Evolutionary conservation across 176 grass and related monocot species (phyloP).

Genomic region (Lolium rigidum): DNA sequence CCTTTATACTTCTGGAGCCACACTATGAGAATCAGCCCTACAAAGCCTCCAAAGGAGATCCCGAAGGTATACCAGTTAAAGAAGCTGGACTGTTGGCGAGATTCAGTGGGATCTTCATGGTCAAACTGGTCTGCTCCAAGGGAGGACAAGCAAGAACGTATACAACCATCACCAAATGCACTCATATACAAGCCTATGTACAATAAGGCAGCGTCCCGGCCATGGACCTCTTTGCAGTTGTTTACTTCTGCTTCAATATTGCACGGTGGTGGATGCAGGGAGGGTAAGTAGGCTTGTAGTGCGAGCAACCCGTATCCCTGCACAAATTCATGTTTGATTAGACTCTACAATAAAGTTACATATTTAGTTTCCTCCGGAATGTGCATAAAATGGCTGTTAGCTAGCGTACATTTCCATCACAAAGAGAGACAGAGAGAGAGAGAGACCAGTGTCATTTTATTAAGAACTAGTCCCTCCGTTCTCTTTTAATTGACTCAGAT

Average conservation of each 20-base stretch:
- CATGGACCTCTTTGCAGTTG: conserved; percentile 53
- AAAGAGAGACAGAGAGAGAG: not conserved
- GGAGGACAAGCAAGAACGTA: conserved; percentile 61
- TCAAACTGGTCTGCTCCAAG: conserved; percentile 84
- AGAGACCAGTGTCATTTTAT: not conserved
- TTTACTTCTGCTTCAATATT: conserved; percentile 24
- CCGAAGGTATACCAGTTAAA: conserved; percentile 92
- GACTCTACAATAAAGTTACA: not conserved
- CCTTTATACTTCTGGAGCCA: conserved; percentile 71
- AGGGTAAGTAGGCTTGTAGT: conserved; percentile 65
- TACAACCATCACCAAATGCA: conserved; percentile 62
- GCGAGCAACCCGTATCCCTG: conserved; percentile 70
- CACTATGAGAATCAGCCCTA: conserved; percentile 63
- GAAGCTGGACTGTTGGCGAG: conserved; percentile 64
- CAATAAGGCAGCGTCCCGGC: conserved; percentile 45
- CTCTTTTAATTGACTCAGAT: too few species aligned
- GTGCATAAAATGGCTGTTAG: not conserved
- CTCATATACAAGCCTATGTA: conserved; percentile 57
- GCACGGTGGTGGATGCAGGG: conserved; percentile 60
- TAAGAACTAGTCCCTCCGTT: too few species aligned
- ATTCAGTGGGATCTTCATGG: conserved; percentile 44
- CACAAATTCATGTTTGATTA: not conserved
- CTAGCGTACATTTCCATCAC: not conserved
- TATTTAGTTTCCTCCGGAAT: not conserved
- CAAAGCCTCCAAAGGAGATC: conserved; percentile 65